Conservation (phyloP, 257 asterid genomes). For the Plantago major region DNA sequence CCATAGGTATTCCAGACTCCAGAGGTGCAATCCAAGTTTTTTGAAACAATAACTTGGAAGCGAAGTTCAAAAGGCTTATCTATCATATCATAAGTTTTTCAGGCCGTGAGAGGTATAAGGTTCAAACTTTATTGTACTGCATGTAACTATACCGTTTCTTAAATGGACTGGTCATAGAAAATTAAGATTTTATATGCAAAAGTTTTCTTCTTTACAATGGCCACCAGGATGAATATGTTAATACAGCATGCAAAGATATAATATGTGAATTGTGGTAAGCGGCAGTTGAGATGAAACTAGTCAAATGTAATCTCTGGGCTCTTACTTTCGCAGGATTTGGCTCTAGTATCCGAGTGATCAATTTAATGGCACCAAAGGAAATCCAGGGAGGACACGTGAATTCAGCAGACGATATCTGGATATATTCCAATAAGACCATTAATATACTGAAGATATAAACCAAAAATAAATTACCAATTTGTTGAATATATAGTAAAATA, state of each 20-base stretch:
- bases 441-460: slow-evolving; percentile 17
- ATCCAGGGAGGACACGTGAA: slow-evolving; percentile 98
- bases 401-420: slow-evolving; percentile 78
- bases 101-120: no score
- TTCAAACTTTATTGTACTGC: no score
- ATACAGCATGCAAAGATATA: background rate
- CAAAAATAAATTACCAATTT: background rate
- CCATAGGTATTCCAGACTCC: no score
- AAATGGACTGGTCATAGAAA: no score
- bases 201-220: no score
- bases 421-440: slow-evolving; percentile 11
- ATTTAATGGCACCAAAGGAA: slow-evolving; percentile 74
- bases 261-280: background rate
- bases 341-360: slow-evolving; percentile 73
- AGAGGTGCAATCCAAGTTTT: no score
- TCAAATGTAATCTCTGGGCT: background rate
- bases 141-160: no score
- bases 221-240: background rate
- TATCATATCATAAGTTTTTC: no score
- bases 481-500: slow-evolving; percentile 11
- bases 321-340: slow-evolving; percentile 82
- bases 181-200: no score
- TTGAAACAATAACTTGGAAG: no score
- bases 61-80: no score
- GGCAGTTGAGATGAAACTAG: background rate